Base-by-base conservation (phyloP, 768 basidiomycete genomes). In the Tylopilus balloui region DNA sequence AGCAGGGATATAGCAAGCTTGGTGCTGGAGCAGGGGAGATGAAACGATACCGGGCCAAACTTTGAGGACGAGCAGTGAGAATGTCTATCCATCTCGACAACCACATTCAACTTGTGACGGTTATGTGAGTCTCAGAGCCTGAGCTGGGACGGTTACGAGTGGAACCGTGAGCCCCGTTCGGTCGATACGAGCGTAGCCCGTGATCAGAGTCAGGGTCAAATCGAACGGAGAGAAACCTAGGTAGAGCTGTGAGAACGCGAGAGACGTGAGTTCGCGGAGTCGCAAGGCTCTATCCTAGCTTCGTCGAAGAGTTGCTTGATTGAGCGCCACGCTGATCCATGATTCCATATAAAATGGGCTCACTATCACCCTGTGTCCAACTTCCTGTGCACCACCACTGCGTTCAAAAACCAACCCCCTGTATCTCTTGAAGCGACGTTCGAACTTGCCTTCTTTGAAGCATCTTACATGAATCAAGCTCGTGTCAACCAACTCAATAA, bases 21-120 rank as follows among this genome's bases (percentile, higher is more conserved):
- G 75, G 75, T 8, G 68, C 73, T 73, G 37, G 37, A 3, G 9
- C 14, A 31, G 10, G 11, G 1, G 11, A 17, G 12, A 20, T 29
- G 25, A 53, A 11, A 34, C 2, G 6, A 38, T 5, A 6, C 4
- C 0, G n/a, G 3, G 3, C 3, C 0, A 3, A 6, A 37, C 32
- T 17, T 19, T 9, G 15, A 35, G 7, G 6, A 20, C 20, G 14
- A 8, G n/a, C n/a, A n/a, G 8, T 6, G 17, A 21, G 4, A 43
- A 64, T 69, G 14, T 35, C 60, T 56, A 42, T 65, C 74, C 23
- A 61, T 58, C 0, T 79, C 80, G 12, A 83, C 63, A 6, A 83
- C 70, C 11, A 36, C 38, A 44, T 83, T 79, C 4, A 84, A 63
- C 45, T 84, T 78, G 17, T 75, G 69, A n/a, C n/a, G n/a, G n/a